phyloP scores from a whole-genome alignment of 305 asterid species.

The Fraxinus ornus region DNA sequence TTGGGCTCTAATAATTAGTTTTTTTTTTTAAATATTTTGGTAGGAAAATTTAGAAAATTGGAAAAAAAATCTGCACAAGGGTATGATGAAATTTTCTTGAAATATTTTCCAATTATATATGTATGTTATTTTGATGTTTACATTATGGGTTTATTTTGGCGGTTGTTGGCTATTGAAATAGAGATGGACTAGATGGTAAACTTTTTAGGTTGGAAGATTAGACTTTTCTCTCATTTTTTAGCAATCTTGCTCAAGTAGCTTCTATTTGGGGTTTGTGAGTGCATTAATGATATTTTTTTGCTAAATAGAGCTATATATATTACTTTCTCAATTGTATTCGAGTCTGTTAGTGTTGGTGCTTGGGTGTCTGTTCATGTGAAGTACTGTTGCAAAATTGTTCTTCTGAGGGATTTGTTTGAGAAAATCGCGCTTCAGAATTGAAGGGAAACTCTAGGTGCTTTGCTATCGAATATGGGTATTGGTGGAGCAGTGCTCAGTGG shows the following conservation, averaged over 20 bases:
- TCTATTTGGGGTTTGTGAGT: neutral
- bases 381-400: neutral
- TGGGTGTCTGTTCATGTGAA: neutral
- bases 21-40: too few species aligned
- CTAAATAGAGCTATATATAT: neutral
- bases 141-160: too few species aligned
- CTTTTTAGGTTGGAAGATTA: too few species aligned
- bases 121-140: too few species aligned
- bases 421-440: neutral
- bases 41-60: too few species aligned
- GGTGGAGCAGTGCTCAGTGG: neutral
- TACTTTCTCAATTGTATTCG: neutral
- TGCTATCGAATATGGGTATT: neutral
- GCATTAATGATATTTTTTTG: too few species aligned
- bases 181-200: too few species aligned
- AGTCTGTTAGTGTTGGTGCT: neutral
- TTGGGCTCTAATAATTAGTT: too few species aligned
- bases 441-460: constrained; percentile 10
- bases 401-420: neutral
- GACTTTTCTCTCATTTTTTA: neutral
- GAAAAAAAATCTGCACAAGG: too few species aligned
- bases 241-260: neutral
- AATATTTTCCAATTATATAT: too few species aligned
- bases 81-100: too few species aligned
- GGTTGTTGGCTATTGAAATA: too few species aligned